phyloP scores from a whole-genome alignment of 352 stramenopile genomes.

The Peronospora tabacina region DNA sequence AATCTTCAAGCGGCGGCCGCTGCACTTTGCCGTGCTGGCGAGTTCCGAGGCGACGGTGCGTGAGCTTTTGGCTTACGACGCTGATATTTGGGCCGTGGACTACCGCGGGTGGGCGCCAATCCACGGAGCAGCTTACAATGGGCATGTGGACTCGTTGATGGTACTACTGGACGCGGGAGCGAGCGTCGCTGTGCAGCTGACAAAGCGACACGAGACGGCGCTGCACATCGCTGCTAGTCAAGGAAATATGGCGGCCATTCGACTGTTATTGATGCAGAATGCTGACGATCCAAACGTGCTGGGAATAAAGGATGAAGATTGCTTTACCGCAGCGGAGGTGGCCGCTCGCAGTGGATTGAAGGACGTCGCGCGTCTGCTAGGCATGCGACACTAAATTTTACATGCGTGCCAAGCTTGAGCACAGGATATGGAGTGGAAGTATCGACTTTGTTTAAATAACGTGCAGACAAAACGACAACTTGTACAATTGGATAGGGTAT shows the following conservation, averaged over 20 bases:
- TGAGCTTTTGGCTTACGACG: slow-evolving; percentile 35
- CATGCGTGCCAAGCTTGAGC: background rate
- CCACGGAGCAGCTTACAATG: slow-evolving; percentile 50
- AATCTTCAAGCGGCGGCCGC: slow-evolving; percentile 56
- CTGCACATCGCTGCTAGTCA: slow-evolving; percentile 33
- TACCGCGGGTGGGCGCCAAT: slow-evolving; percentile 51
- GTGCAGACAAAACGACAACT: background rate
- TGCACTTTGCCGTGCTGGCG: slow-evolving; percentile 57
- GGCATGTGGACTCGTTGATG: slow-evolving; percentile 15
- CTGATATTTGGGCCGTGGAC: slow-evolving; percentile 35
- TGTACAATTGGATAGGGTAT: background rate
- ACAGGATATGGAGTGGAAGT: background rate
- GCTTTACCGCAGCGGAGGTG: slow-evolving; percentile 22
- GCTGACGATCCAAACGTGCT: slow-evolving; percentile 8
- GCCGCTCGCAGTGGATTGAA: slow-evolving; percentile 19
- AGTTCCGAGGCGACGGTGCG: slow-evolving; percentile 28
- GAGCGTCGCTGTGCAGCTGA: slow-evolving; percentile 16
- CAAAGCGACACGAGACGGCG: slow-evolving; percentile 24
- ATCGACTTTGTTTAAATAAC: too few species aligned
- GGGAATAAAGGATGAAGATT: slow-evolving; percentile 18
- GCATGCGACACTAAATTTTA: background rate
- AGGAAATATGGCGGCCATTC: slow-evolving; percentile 17
- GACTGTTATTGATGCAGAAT: slow-evolving; percentile 20
- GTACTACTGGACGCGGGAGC: slow-evolving; percentile 24
- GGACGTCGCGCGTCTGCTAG: slow-evolving; percentile 25